Base-by-base conservation (phyloP, 192 early-diverging fungal genomes). In the Coemansia sp. region DNA sequence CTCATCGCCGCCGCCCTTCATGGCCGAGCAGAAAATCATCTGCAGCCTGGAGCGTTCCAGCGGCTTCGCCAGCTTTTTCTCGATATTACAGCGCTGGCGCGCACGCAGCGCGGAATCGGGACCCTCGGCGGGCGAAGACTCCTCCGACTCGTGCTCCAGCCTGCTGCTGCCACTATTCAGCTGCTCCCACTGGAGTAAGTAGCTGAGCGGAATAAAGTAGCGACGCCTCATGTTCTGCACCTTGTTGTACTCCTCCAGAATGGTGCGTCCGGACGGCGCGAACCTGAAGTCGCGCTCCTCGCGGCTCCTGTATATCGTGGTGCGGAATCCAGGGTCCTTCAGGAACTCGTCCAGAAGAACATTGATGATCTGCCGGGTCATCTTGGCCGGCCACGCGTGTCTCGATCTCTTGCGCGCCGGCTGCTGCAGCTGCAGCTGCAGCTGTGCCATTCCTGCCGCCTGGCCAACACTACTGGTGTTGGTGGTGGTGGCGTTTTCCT, bases 181-280 rank as follows among this genome's bases (percentile, higher is more conserved):
- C 59, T 80, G 72, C 62, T 80, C 72, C 77, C 77, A 80, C 61
- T 80, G 77, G 4, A 80, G 52, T 48, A 80, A 48, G 21, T 80
- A 80, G 63, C 77, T 80, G 16, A 80, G 69, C 15, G 77, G 77
- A n/a, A 80, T 80, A 63, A 80, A 80, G 52, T 74, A 80, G 22
- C 77, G 68, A 1, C 77, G 65, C 5, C 77, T 66, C 22, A 74
- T 67, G 62, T 80, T 80, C 51, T 80, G 78, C 21, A 80, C 62
- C 66, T 80, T 80, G 69, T 80, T 80, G 70, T 80, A 80, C 46
- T 80, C 78, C 41, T 80, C 73, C 45, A 80, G 45, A 21, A 80
- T 75, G 18, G 61, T 72, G 8, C 78, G 68, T 0, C 78, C 78
- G 10, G 78, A 80, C 3, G 62, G 39, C 15, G 41, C 40, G 49